phyloP scores from a whole-genome alignment of 345 rosid genomes.

The Combretum micranthum region DNA sequence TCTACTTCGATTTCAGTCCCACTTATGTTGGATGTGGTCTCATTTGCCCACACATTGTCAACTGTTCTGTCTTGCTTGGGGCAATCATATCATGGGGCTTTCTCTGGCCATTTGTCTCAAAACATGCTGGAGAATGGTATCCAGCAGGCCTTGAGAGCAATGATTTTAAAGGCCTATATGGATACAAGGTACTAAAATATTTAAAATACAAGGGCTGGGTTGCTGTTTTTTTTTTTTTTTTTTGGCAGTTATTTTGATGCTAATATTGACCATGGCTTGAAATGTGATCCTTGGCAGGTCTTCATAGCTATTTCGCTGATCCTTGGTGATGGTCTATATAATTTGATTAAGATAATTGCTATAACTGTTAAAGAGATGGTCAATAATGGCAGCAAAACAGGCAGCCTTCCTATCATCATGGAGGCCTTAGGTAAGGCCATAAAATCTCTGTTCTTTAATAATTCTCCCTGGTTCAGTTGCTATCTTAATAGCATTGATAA shows the following conservation, averaged over 20 bases:
- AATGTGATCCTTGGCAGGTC: constrained; percentile 39
- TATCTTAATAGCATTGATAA: too few relatives aligned
- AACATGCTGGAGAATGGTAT: constrained; percentile 81
- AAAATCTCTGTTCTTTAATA: background rate
- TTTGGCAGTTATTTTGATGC: too few relatives aligned
- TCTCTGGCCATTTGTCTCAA: constrained; percentile 76
- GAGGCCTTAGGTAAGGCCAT: constrained; percentile 48
- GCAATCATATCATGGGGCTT: constrained; percentile 92
- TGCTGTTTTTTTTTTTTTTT: too few relatives aligned
- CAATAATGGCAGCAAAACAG: constrained; percentile 39
- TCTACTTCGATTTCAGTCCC: constrained; percentile 90
- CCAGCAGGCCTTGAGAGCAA: constrained; percentile 69
- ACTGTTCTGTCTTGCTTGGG: constrained; percentile 82
- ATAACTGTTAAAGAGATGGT: constrained; percentile 54
- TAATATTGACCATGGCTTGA: background rate
- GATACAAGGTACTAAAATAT: constrained; percentile 55
- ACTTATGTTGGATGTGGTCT: constrained; percentile 97
- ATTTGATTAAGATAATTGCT: constrained; percentile 68
- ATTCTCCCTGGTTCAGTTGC: too few relatives aligned
- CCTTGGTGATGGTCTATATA: constrained; percentile 92
- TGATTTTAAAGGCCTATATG: constrained; percentile 92
- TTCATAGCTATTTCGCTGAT: constrained; percentile 80
- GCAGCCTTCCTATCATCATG: constrained; percentile 47
- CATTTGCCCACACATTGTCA: constrained; percentile 91
- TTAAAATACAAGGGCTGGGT: too few relatives aligned